These are phyloP conservation scores for Emmonsiellopsis sp. DNA, from an alignment of 2,329 filamentous ascomycete genomes.

Conservation along the genomic window DNA sequence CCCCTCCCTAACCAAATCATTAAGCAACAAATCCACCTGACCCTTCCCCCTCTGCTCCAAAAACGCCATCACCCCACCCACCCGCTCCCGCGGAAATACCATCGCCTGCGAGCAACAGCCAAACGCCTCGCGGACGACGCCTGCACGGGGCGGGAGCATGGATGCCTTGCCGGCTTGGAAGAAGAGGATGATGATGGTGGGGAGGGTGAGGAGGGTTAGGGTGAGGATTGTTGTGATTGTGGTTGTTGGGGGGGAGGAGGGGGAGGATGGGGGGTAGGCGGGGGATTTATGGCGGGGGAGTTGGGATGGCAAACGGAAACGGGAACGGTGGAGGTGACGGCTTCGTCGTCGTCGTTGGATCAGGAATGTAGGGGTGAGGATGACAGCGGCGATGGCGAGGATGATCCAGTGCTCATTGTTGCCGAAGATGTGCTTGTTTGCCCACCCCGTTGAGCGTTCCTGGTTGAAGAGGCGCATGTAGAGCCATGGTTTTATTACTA, in stretches of 20 bases:
- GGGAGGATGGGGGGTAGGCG: too few relatives aligned
- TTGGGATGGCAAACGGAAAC: too few relatives aligned
- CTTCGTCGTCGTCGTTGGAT: background rate
- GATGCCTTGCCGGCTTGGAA: slow-evolving; percentile 14
- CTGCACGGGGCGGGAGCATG: slow-evolving; percentile 7
- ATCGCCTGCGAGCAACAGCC: slow-evolving; percentile 15
- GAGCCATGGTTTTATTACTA: slow-evolving; percentile 10
- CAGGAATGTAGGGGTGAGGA: background rate
- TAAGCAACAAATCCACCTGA: slow-evolving; percentile 14
- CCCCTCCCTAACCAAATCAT: slow-evolving; percentile 6
- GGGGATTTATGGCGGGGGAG: too few relatives aligned
- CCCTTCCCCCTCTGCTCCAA: slow-evolving; percentile 10
- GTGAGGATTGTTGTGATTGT: background rate
- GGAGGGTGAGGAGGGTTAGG: slow-evolving; percentile 7
- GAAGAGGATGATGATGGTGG: slow-evolving; percentile 8
- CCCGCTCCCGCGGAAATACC: slow-evolving; percentile 9
- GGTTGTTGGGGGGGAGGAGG: too few relatives aligned
- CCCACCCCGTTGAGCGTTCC: slow-evolving; percentile 12
- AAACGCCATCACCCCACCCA: slow-evolving; percentile 7
- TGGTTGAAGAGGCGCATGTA: slow-evolving; percentile 16
- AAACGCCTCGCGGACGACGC: slow-evolving; percentile 9
- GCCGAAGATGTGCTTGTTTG: slow-evolving; percentile 5
- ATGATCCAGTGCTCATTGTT: slow-evolving; percentile 5
- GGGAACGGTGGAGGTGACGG: background rate
- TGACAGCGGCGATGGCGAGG: background rate